Evolutionary conservation across 345 rosid species (phyloP).

Genomic region (Pugionium dolabratum): DNA sequence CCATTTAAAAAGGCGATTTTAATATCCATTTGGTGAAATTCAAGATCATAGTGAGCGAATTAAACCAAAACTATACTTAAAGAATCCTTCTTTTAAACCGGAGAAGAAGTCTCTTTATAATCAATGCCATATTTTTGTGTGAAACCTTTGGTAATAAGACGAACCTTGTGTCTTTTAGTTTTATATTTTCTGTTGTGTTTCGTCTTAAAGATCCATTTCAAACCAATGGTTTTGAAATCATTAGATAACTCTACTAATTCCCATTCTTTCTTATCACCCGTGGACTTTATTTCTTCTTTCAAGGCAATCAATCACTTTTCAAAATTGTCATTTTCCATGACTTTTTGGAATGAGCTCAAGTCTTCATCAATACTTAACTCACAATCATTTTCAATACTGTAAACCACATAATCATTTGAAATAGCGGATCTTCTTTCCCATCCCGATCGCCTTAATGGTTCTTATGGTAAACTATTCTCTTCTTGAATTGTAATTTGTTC

Average conservation of each 20-base stretch:
- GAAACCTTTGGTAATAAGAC: too few relatives aligned
- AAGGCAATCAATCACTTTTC: not conserved
- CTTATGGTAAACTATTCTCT: conserved; percentile 2
- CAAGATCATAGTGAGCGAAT: too few relatives aligned
- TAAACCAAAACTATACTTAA: too few relatives aligned
- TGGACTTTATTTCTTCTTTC: not conserved
- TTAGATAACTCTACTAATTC: not conserved
- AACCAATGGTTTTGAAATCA: not conserved
- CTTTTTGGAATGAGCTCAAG: not conserved
- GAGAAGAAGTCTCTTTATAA: too few relatives aligned
- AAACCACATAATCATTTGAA: not conserved
- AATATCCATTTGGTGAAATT: too few relatives aligned
- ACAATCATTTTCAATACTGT: not conserved
- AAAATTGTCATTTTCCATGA: conserved; percentile 8
- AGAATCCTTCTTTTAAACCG: too few relatives aligned
- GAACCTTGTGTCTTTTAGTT: too few relatives aligned
- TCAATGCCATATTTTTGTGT: too few relatives aligned
- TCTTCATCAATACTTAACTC: not conserved
- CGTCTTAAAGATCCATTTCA: not conserved
- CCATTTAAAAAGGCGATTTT: too few relatives aligned
- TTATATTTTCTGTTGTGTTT: too few relatives aligned
- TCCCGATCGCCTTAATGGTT: not conserved
- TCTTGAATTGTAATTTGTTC: not conserved
- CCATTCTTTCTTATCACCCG: not conserved
- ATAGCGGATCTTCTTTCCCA: not conserved